Evolutionary conservation across 2,329 filamentous ascomycete genomes (phyloP), one percentile per base, ranked within the genome.

Genomic region (Xylaria sp.): DNA sequence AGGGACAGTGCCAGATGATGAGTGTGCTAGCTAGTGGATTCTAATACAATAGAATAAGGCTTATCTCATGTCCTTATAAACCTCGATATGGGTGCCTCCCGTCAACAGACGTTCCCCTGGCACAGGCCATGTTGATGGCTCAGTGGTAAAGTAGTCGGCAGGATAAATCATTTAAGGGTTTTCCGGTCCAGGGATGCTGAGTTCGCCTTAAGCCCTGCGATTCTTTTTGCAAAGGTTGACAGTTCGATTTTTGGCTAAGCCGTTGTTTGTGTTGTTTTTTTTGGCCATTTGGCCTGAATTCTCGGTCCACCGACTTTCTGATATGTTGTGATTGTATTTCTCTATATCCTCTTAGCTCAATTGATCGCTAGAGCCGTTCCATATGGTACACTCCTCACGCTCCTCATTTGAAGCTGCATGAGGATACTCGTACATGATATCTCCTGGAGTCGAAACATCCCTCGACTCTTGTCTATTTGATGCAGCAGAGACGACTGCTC

Each of bases 121-220:
- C 39, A 41, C 46, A 12, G 13, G 18, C 34, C 39, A 13, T 4
- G 8, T 31, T 20, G 25, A 31, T 52, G 50, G 50, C 23, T 31
- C 15, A 52, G 23, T 62, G 48, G 46, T 37, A 41, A 52, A 41
- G 31, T 48, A 50, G 46, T 50, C 46, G 46, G 46, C n/a, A 50
- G 46, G 46, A 50, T 13, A 50, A 50, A 50, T n/a, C 46, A 25
- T 60, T 51, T 44, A 51, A 50, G 44, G 57, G 57, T 10, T 60
- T 62, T 62, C 59, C 59, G 46, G 48, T 62, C 59, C 9, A 44
- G 59, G 46, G 48, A 62, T 62, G 34, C 41, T 62, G 48, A 61
- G 46, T 39, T n/a, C 28, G 46, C 65, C 73, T 75, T 72, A 73
- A 52, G 20, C 25, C 50, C 25, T 18, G 12, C 12, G 50, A 52